Evolutionary conservation across 495 filamentous ascomycete genomes (phyloP), one percentile per base, ranked within the genome.

Genomic region (Bathelium albidoporum): DNA sequence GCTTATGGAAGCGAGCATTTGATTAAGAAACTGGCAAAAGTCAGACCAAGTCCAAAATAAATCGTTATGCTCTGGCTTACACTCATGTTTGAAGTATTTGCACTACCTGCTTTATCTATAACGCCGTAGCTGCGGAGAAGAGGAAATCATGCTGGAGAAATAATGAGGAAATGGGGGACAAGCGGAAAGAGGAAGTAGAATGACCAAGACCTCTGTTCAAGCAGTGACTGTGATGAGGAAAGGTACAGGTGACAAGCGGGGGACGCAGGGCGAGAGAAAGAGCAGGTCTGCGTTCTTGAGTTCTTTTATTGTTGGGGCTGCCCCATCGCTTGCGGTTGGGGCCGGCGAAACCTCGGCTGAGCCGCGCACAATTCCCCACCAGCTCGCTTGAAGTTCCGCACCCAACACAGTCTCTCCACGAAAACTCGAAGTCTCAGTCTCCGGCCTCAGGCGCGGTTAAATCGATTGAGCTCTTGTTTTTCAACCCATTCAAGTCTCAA

Each of bases 381-480:
- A 26, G 24, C 11, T 18, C 32, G 43, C 41, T 20, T 24, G 10
- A 12, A 62, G 22, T 55, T 49, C 20, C 12, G 20, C 12, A 55
- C 49, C 20, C 22, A 28, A n/a, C 20, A 9, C 4, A 16, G 4
- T 55, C 20, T 76, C 76, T 79, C 12, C 22, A 29, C 41, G 59
- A 64, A 82, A 85, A 88, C 85, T 85, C 79, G 86, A 87, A 81
- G 86, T 85, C 79, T 88, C 84, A 89, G 87, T 92, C 89, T 90
- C 89, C 89, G 89, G 85, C 78, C n/a, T n/a, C 81, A 85, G 81
- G 65, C 70, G 84, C 88, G 89, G 88, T 92, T 91, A 92, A 92
- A 92, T 85, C 83, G 89, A 92, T 92, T 92, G 89, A 86, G 80
- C 89, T 92, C 89, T 74, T 85, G 89, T 91, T 91, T 88, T 69